Conservation (phyloP, 371 early-diverging fungal genomes). For the Actinomortierella ambigua region DNA sequence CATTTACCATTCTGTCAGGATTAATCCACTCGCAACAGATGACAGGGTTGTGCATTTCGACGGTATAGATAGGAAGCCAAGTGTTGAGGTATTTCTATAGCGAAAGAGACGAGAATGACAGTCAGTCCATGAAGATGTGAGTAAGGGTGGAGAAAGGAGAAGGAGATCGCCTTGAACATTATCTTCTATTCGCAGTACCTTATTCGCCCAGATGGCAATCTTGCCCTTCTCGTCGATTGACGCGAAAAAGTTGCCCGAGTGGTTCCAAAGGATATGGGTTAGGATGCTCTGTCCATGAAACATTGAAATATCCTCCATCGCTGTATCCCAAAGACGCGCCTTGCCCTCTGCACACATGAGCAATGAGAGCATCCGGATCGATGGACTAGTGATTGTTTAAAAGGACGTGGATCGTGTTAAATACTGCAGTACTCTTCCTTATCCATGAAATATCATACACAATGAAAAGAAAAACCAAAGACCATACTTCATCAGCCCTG, state of each 20-base stretch:
- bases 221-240: slow-evolving; percentile 44
- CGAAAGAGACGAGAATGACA: neutral
- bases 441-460: neutral
- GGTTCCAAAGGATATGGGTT: slow-evolving; percentile 37
- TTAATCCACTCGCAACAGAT: slow-evolving; percentile 47
- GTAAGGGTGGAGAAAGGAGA: neutral
- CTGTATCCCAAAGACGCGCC: slow-evolving; percentile 36
- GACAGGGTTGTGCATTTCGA: slow-evolving; percentile 28
- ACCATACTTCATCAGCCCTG: slow-evolving; percentile 44
- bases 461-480: neutral
- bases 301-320: slow-evolving; percentile 41
- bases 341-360: slow-evolving; percentile 25
- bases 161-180: too few relatives aligned
- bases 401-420: neutral
- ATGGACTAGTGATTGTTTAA: slow-evolving; percentile 17
- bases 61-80: slow-evolving; percentile 39
- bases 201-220: slow-evolving; percentile 41
- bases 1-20: slow-evolving; percentile 36
- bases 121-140: neutral
- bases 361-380: slow-evolving; percentile 32
- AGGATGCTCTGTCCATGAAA: slow-evolving; percentile 38
- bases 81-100: slow-evolving; percentile 38
- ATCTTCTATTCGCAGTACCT: slow-evolving; percentile 43
- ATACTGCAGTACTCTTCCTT: neutral
- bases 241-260: slow-evolving; percentile 34